Conservation (phyloP, 805 yeast genomes). For the Ogataea pini region DNA sequence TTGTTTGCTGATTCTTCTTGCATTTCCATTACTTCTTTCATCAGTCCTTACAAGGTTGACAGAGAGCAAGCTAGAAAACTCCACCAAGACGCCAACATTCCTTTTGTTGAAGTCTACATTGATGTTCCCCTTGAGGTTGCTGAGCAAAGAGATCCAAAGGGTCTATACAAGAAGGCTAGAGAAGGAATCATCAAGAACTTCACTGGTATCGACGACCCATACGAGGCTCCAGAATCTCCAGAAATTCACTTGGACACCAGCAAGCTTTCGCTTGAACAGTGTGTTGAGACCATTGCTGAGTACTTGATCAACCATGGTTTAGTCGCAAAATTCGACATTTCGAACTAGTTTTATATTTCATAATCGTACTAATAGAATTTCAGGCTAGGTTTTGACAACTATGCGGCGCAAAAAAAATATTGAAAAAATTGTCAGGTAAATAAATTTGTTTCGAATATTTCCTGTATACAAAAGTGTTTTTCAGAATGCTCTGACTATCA, state of each 20-base stretch:
- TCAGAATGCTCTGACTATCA: no score
- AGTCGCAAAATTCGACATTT: conserved; percentile 9
- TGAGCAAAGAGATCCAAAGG: conserved; percentile 97
- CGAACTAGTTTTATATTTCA: conserved; percentile 2
- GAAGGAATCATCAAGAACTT: conserved; percentile 92
- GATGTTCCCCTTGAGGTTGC: conserved; percentile 95
- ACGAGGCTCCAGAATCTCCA: conserved; percentile 85
- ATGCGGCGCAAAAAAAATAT: not conserved
- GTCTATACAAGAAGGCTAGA: conserved; percentile 93
- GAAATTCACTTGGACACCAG: conserved; percentile 82
- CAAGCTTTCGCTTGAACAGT: conserved; percentile 71
- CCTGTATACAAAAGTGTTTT: no score
- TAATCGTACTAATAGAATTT: not conserved
- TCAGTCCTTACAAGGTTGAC: conserved; percentile 86
- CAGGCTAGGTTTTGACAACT: not conserved
- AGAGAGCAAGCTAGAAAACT: conserved; percentile 83
- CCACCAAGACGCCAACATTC: conserved; percentile 72
- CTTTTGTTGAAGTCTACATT: conserved; percentile 87
- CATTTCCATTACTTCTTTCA: conserved; percentile 86
- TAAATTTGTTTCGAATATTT: no score
- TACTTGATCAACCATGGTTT: conserved; percentile 57
- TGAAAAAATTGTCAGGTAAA: no score
- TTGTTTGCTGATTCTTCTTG: conserved; percentile 91
- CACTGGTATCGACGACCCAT: conserved; percentile 95
- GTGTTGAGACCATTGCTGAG: conserved; percentile 69